Evolutionary conservation across 2,329 filamentous ascomycete genomes (phyloP).

Genomic region (Venturia nashicola): DNA sequence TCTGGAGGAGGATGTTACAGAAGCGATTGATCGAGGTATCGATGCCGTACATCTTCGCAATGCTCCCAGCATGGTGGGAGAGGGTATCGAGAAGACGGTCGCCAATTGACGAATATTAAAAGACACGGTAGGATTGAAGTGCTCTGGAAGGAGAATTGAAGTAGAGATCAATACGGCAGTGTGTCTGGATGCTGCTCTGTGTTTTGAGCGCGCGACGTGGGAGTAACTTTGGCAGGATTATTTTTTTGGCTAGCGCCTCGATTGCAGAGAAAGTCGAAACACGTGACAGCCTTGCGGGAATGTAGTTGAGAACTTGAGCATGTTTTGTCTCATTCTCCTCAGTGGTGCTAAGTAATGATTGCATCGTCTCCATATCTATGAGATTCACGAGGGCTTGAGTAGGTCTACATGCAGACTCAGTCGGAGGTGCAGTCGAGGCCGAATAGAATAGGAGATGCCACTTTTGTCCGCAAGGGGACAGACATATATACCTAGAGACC

Average conservation of each 20-base stretch:
- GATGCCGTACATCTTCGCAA: conserved; percentile 28
- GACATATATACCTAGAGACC: neutral
- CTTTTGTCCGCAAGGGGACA: neutral
- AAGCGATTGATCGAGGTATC: conserved; percentile 20
- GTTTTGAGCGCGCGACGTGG: neutral
- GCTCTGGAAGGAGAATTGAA: neutral
- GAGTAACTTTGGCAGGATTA: neutral
- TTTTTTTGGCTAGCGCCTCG: neutral
- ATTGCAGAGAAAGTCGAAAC: neutral
- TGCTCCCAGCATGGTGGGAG: conserved; percentile 32
- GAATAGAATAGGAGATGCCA: conserved; percentile 1
- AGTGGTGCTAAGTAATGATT: too few relatives aligned
- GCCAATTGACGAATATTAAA: neutral
- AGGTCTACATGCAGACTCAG: too few relatives aligned
- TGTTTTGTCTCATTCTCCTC: too few relatives aligned
- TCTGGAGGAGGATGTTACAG: conserved; percentile 16
- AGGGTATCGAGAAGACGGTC: neutral
- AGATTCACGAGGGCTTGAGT: too few relatives aligned
- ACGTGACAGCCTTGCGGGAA: neutral
- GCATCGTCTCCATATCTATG: too few relatives aligned
- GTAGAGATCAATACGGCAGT: too few relatives aligned
- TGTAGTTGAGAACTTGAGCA: too few relatives aligned
- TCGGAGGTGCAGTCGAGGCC: too few relatives aligned
- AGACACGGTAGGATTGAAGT: neutral
- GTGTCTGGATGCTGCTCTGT: neutral